These are phyloP conservation scores for Suhomyces sp. DNA, from an alignment of 805 yeast species.

Conservation along the genomic window DNA sequence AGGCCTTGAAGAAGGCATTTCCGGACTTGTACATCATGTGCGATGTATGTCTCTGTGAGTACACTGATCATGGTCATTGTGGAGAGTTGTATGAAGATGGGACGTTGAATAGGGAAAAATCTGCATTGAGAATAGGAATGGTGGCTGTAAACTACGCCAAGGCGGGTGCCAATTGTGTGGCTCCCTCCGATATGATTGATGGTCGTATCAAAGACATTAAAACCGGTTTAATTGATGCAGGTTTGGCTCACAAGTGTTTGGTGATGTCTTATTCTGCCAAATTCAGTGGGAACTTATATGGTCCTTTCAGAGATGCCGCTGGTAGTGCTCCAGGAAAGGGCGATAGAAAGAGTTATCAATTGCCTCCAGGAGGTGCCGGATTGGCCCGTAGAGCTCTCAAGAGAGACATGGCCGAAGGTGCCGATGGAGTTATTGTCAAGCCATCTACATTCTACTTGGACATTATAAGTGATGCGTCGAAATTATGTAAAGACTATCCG, in stretches of 20 bases:
- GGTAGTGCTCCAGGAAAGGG: slow-evolving; percentile 87
- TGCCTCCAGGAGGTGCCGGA: slow-evolving; percentile 91
- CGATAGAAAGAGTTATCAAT: slow-evolving; percentile 88
- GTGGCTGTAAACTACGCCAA: slow-evolving; percentile 93
- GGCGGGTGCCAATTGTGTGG: slow-evolving; percentile 95
- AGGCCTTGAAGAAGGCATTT: slow-evolving; percentile 58
- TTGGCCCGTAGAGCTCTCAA: slow-evolving; percentile 86
- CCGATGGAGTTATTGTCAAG: slow-evolving; percentile 93
- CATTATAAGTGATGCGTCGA: slow-evolving; percentile 83
- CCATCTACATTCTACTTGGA: slow-evolving; percentile 96
- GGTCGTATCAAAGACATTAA: slow-evolving; percentile 91
- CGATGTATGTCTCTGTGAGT: slow-evolving; percentile 96
- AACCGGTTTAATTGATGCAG: slow-evolving; percentile 73
- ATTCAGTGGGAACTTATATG: slow-evolving; percentile 86
- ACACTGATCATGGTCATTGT: slow-evolving; percentile 97
- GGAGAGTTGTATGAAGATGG: slow-evolving; percentile 90
- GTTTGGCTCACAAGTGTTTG: slow-evolving; percentile 82
- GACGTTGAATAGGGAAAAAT: slow-evolving; percentile 65
- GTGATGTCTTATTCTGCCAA: slow-evolving; percentile 94
- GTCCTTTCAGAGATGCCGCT: slow-evolving; percentile 98
- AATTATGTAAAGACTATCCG: slow-evolving; percentile 79
- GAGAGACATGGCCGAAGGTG: slow-evolving; percentile 88
- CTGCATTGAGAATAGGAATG: slow-evolving; percentile 83
- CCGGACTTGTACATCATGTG: slow-evolving; percentile 87
- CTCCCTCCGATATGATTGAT: slow-evolving; percentile 97